Conservation (phyloP, 2,329 filamentous ascomycete species). For the Fusarium sulawesiense region DNA sequence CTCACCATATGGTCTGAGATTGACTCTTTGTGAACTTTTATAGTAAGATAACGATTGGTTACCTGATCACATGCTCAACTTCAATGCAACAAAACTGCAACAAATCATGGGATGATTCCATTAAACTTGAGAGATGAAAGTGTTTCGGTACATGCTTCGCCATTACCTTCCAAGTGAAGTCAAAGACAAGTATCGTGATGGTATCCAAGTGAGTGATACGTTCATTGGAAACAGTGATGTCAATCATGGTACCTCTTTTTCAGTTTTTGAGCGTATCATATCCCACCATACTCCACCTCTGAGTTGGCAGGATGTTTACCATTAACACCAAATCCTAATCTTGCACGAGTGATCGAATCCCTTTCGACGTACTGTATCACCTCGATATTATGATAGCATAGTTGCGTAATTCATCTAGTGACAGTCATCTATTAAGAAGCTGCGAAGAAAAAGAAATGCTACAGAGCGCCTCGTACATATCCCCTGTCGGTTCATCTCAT, state of each 20-base stretch:
- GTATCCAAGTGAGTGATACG: too few species aligned
- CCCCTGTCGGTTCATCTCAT: constrained; percentile 36
- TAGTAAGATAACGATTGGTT: neutral
- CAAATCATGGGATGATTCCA: neutral
- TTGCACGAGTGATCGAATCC: neutral
- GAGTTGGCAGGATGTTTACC: neutral
- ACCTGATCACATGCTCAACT: neutral
- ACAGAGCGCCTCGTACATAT: constrained; percentile 45
- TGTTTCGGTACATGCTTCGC: too few species aligned
- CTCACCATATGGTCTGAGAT: neutral
- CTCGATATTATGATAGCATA: neutral
- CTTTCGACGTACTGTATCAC: neutral
- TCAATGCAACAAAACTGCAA: neutral
- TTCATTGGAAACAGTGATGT: neutral
- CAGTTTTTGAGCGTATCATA: neutral
- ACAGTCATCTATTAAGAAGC: constrained; percentile 48
- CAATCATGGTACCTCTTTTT: neutral
- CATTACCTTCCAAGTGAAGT: neutral
- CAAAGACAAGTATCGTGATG: neutral
- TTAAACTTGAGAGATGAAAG: neutral
- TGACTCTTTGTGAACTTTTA: neutral
- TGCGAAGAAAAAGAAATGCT: constrained; percentile 42
- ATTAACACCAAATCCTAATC: neutral
- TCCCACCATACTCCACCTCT: neutral
- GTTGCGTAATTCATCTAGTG: constrained; percentile 28